These are phyloP conservation scores for Erodium trifolium DNA, from an alignment of 441 rosid species.

Conservation along the genomic window DNA sequence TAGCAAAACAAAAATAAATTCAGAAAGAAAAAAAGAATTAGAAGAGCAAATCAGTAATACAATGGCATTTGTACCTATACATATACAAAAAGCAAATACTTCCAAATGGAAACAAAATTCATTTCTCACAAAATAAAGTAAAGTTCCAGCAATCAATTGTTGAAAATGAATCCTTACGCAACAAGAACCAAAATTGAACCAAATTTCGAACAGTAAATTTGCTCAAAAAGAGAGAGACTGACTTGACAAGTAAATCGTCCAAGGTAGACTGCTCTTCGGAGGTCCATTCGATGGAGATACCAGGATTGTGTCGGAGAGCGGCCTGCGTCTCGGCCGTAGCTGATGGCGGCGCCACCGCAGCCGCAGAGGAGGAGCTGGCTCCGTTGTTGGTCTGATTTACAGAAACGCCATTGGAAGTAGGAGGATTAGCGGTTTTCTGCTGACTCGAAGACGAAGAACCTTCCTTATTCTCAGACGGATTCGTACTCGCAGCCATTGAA, in stretches of 20 bases:
- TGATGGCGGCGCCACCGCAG: no score
- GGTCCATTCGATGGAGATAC: conserved; percentile 60
- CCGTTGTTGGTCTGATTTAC: conserved; percentile 39
- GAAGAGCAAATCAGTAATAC: background rate
- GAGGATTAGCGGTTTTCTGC: conserved; percentile 11
- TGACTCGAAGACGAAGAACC: conserved; percentile 25
- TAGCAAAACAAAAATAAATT: background rate
- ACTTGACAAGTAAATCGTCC: conserved; percentile 59
- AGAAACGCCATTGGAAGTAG: conserved; percentile 32
- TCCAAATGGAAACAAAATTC: background rate
- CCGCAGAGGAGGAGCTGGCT: conserved; percentile 22
- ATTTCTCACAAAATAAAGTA: background rate
- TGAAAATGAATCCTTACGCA: background rate
- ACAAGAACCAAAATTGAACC: background rate
- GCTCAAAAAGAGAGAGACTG: background rate
- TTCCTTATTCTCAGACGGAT: conserved; percentile 48
- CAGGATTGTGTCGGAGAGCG: conserved; percentile 56
- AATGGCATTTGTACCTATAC: background rate
- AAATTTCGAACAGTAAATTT: background rate
- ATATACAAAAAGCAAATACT: background rate
- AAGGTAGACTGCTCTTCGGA: conserved; percentile 56
- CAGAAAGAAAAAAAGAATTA: background rate
- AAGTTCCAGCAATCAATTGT: background rate
- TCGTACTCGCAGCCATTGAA: conserved; percentile 63
- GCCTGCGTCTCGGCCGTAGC: conserved; percentile 29